Evolutionary conservation across 2,329 filamentous ascomycete genomes (phyloP).

Genomic region (Teratosphaeria destructans): DNA sequence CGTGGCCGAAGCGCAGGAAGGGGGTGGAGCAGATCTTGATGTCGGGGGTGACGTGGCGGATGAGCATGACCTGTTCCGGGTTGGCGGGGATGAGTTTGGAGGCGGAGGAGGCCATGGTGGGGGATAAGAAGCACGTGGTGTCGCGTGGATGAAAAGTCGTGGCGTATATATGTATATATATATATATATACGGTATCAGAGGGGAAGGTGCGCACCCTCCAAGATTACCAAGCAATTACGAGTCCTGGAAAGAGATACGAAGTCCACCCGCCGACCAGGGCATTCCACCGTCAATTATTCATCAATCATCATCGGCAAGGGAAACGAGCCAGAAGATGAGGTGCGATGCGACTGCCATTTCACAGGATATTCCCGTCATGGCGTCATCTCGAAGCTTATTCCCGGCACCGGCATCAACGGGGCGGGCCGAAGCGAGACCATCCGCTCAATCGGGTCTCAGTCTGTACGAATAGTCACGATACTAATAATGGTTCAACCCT

Average conservation of each 20-base stretch:
- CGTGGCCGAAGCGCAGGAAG: conserved; percentile 66
- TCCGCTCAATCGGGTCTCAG: neutral
- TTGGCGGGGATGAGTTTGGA: conserved; percentile 42
- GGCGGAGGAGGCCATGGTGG: conserved; percentile 21
- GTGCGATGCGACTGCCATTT: neutral
- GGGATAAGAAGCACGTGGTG: neutral
- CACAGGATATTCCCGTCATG: neutral
- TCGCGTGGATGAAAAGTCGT: neutral
- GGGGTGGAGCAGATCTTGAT: conserved; percentile 72
- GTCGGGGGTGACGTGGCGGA: conserved; percentile 70
- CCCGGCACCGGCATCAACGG: neutral
- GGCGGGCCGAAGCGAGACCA: neutral
- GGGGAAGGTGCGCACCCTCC: neutral
- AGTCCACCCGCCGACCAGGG: neutral
- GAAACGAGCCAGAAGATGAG: too few species aligned
- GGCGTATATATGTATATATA: neutral
- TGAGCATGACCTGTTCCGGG: conserved; percentile 78
- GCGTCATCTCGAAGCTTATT: neutral
- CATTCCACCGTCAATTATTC: neutral
- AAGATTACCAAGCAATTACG: neutral
- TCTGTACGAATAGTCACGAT: neutral
- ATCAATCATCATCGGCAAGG: neutral
- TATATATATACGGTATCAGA: too few species aligned
- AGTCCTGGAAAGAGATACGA: neutral
- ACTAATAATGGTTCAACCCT: neutral